A percentile compares a stretch with the other conserved stretches of the same genome.
phyloP scores from a whole-genome alignment of 768 basidiomycete species.

The Lactifluus piperatus region DNA sequence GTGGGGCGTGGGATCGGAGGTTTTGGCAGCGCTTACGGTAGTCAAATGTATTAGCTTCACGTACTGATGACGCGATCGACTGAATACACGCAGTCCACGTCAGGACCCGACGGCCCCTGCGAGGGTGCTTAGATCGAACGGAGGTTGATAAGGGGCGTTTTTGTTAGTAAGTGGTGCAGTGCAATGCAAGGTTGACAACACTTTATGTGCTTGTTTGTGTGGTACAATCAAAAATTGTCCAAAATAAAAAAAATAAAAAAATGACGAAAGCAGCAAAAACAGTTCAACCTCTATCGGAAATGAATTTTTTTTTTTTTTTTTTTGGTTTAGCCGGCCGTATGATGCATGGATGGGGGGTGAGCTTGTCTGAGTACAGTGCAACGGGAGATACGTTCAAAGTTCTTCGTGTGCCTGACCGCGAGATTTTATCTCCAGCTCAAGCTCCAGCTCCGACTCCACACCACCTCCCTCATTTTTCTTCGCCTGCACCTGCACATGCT shows the following conservation, averaged over 20 bases:
- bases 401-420: constrained; percentile 12
- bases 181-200: too few relatives aligned
- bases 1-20: not conserved
- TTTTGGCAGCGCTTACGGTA: not conserved
- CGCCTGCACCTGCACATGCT: not conserved
- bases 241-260: too few relatives aligned
- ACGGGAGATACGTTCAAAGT: constrained; percentile 13
- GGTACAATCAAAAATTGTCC: too few relatives aligned
- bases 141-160: not conserved
- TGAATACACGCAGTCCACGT: constrained; percentile 4
- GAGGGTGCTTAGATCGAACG: not conserved
- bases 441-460: not conserved
- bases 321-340: not conserved
- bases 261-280: not conserved
- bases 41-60: not conserved
- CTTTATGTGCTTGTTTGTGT: too few relatives aligned
- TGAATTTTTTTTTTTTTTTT: too few relatives aligned
- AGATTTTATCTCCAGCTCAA: too few relatives aligned
- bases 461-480: not conserved
- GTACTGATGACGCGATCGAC: constrained; percentile 2
- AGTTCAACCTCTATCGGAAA: too few relatives aligned
- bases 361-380: too few relatives aligned
- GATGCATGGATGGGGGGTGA: too few relatives aligned
- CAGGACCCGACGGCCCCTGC: not conserved
- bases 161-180: not conserved